Evolutionary conservation across 306 rosid species (phyloP), one percentile per base, ranked within the genome.

Genomic region (Quillaja saponaria): DNA sequence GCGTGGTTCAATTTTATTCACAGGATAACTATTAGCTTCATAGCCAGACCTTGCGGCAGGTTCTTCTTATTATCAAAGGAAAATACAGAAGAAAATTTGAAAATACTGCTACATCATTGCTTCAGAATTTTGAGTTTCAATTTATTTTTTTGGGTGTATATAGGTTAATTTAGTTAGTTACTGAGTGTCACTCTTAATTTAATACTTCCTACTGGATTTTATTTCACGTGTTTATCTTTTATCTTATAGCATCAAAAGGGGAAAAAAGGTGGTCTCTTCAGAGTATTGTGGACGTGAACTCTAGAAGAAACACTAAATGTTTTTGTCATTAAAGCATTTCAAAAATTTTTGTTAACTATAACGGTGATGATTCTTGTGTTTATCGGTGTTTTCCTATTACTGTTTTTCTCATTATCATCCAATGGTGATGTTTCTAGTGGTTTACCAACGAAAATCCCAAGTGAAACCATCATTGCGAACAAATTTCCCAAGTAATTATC

Each of bases 311-410:
- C 55, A 47, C 11, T 8, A 13, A 52, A 14, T 15, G 53, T 41
- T 25, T 49, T 73, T 16, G 47, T 10, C 46, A 57, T 72, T 18
- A 64, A 39, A 38, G 28, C 40, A 37, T 13, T 52, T 14, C 46
- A 50, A 50, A 13, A 42, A 49, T 16, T 57, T 77, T 67, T 57
- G 35, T 34, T 28, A 33, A 18, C 17, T 6, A 15, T 19, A 18
- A 52, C 9, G 35, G 14, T 1, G 31, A 25, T 25, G 31, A 4
- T 25, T 25, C 31, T 25, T 25, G 31, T 25, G 31, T 25, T 4
- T 4, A 25, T 25, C 31, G 4, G 2, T 4, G 33, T 15, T 61
- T 71, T 14, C 57, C 19, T 49, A 8, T 35, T 55, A 28, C 34
- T 49, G 40, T 60, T 28, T 20, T 67, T 37, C 20, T 64, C 34